phyloP scores from a whole-genome alignment of 257 asterid genomes.

The Solanum pennellii region DNA sequence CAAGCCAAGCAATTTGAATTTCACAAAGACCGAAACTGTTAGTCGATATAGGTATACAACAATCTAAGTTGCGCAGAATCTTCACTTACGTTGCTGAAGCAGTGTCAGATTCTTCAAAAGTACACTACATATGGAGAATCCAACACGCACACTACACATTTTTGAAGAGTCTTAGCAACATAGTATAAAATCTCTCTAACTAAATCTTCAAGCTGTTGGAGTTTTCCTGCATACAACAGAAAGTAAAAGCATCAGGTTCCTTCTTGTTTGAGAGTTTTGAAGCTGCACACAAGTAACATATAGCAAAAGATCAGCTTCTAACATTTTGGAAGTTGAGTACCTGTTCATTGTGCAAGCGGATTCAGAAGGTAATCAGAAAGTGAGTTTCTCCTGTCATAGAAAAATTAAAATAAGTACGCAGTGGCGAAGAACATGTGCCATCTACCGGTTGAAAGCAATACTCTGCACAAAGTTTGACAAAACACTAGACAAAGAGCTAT shows the following conservation, averaged over 20 bases:
- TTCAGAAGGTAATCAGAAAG: neutral
- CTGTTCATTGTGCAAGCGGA: neutral
- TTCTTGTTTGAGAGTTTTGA: neutral
- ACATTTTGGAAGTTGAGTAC: neutral
- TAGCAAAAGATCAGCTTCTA: neutral
- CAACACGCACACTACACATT: neutral
- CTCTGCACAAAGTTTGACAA: neutral
- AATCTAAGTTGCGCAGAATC: neutral
- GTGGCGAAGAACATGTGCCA: neutral
- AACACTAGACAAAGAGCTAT: neutral
- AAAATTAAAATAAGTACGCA: neutral
- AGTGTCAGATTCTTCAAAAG: neutral
- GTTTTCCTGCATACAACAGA: constrained; percentile 17
- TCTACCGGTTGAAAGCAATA: neutral
- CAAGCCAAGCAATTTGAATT: neutral
- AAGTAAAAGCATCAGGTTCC: neutral
- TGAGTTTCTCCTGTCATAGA: neutral
- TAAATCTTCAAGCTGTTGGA: constrained; percentile 3
- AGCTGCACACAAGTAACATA: neutral
- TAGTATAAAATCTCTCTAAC: neutral
- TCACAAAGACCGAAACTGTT: neutral
- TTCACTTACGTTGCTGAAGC: neutral
- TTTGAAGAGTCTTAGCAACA: neutral
- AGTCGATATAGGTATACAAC: neutral
- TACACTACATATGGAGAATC: neutral